Evolutionary conservation across 1,284 basidiomycete genomes (phyloP).

Genomic region (Ganoderma sinense): DNA sequence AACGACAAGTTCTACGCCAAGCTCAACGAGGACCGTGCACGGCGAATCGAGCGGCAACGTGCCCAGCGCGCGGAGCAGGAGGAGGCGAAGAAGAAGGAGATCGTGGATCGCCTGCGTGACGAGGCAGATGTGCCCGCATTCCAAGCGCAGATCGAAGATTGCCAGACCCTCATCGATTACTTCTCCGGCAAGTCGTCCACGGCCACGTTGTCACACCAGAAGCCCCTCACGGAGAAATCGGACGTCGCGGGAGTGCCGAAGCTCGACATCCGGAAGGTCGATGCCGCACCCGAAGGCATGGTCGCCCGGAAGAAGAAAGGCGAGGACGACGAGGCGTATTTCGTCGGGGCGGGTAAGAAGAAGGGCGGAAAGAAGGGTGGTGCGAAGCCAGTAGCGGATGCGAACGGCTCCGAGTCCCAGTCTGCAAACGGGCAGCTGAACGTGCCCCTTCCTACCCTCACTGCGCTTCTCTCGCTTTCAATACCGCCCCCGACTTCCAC

Average conservation of each 20-base stretch:
- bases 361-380: constrained; percentile 78
- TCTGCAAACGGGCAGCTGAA: constrained; percentile 61
- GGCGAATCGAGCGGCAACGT: constrained; percentile 82
- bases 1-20: constrained; percentile 86
- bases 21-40: constrained; percentile 84
- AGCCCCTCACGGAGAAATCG: constrained; percentile 45
- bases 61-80: constrained; percentile 88
- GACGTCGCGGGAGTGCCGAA: constrained; percentile 80
- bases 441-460: constrained; percentile 86
- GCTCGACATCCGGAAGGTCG: constrained; percentile 88
- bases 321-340: constrained; percentile 86
- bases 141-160: constrained; percentile 96
- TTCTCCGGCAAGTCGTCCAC: constrained; percentile 80
- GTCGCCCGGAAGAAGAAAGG: constrained; percentile 93
- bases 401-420: constrained; percentile 44
- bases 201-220: constrained; percentile 45
- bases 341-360: constrained; percentile 72
- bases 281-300: constrained; percentile 73
- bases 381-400: constrained; percentile 50
- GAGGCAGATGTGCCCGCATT: constrained; percentile 93
- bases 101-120: constrained; percentile 85
- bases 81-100: constrained; percentile 82
- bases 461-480: constrained; percentile 87
- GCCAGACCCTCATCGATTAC: constrained; percentile 91
- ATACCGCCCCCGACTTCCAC: constrained; percentile 89